Percentiles rank a stretch among this genome's conserved stretches.
These are phyloP conservation scores for Saccharomycopsis sp. DNA, from an alignment of 805 yeast species.

Conservation along the genomic window DNA sequence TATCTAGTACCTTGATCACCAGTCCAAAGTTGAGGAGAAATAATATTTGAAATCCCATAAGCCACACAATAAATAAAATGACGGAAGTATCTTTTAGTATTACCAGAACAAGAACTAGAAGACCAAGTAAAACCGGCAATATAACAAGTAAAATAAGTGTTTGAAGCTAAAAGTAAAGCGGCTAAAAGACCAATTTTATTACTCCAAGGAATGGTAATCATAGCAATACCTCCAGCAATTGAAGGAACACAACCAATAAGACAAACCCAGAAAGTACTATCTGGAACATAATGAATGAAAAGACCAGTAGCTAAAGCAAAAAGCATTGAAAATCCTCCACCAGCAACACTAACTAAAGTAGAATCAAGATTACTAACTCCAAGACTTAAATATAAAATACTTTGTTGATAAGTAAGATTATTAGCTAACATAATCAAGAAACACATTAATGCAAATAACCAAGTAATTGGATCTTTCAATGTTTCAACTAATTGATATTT, in stretches of 20 bases:
- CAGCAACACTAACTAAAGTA: slow-evolving; percentile 39
- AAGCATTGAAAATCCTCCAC: slow-evolving; percentile 30
- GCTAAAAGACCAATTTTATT: slow-evolving; percentile 32
- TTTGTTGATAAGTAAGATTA: slow-evolving; percentile 36
- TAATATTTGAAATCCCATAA: slow-evolving; percentile 33
- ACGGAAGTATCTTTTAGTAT: slow-evolving; percentile 34
- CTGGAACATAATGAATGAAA: slow-evolving; percentile 23
- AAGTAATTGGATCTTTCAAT: slow-evolving; percentile 36
- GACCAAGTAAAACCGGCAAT: slow-evolving; percentile 21
- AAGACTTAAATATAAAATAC: slow-evolving; percentile 31
- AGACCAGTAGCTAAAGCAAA: slow-evolving; percentile 26
- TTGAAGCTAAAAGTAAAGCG: slow-evolving; percentile 29
- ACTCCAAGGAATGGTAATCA: slow-evolving; percentile 31
- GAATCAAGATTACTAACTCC: slow-evolving; percentile 30
- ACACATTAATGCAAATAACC: slow-evolving; percentile 31
- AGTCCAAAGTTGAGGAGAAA: slow-evolving; percentile 40
- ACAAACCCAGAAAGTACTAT: slow-evolving; percentile 25
- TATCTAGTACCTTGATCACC: slow-evolving; percentile 28
- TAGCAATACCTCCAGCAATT: slow-evolving; percentile 31
- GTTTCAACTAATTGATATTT: slow-evolving; percentile 38
- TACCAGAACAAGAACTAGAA: slow-evolving; percentile 29
- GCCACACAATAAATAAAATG: slow-evolving; percentile 28
- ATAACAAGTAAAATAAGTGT: slow-evolving; percentile 25
- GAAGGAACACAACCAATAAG: slow-evolving; percentile 26
- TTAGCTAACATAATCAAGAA: slow-evolving; percentile 36